Base-by-base conservation (phyloP, 2,329 filamentous ascomycete genomes). In the Macrophomina tecta region DNA sequence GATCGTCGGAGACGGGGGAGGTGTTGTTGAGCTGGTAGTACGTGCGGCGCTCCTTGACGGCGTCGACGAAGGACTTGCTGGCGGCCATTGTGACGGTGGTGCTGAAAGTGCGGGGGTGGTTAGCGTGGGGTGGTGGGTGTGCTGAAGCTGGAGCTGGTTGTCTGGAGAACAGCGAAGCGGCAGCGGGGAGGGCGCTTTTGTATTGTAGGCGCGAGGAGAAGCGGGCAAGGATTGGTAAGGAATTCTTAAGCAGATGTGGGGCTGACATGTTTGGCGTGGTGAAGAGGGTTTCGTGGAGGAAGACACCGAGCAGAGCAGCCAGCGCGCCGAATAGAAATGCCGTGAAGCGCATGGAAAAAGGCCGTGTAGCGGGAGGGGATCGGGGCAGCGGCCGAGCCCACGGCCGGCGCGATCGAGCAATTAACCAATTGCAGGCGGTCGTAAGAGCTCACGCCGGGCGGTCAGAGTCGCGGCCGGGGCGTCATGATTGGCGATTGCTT, bases 1-100 rank as follows among this genome's bases (percentile, higher is more conserved):
- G 83, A 65, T 81, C 78, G 71, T 84, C 83, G 73, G 83, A 77
- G 77, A 90, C 82, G 75, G 87, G 75, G 32, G 90, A 83, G 69
- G 86, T 80, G 81, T 90, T 90, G 83, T 83, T 86, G 67, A 92
- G 86, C 63, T 83, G 79, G 82, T 94, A 93, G 84, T 85, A 81
- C 76, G 87, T 86, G 79, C 91, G 90, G 77, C 91, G 90, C 78
- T 81, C 78, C 82, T 88, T 86, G 83, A 91, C 78, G 75, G 88
- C 85, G 69, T 89, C 83, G 77, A 92, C 79, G 82, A 92, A 83
- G 69, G 82, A 48, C 73, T 78, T 78, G 65, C 64, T 56, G 72
- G 73, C 73, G 60, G 79, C 73, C 80, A 83, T 83, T 38, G 69
- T 78, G 52, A 73, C 65, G 8, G 64, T 23, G 36, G 70, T 66